A percentile compares a stretch with the other conserved stretches of the same genome.
Evolutionary conservation across 192 early-diverging fungal genomes (phyloP).

Genomic region (Podila epicladia): DNA sequence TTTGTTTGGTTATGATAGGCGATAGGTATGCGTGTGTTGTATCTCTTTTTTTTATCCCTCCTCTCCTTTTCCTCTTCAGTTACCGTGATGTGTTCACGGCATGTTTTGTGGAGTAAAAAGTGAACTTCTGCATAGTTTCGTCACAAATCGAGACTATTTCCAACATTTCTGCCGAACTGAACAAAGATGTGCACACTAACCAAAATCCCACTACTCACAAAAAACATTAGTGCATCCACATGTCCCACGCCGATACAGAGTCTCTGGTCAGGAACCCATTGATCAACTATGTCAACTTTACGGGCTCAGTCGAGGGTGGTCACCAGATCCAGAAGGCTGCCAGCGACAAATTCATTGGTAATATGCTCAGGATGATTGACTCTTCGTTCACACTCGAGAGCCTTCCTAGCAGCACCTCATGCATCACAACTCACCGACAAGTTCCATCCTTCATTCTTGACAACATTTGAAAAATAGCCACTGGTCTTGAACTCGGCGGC

Average conservation of each 20-base stretch:
- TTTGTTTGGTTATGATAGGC: too few species aligned
- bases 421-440: neutral
- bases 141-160: neutral
- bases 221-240: constrained; percentile 53
- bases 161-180: constrained; percentile 3
- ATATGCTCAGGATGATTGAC: neutral
- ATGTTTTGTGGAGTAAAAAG: too few species aligned
- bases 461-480: constrained; percentile 47
- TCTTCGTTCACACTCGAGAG: too few species aligned
- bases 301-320: constrained; percentile 80
- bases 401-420: too few species aligned
- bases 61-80: too few species aligned
- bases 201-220: constrained; percentile 18
- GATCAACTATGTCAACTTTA: constrained; percentile 79
- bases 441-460: neutral
- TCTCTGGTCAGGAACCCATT: constrained; percentile 65
- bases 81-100: too few species aligned
- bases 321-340: constrained; percentile 67
- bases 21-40: too few species aligned
- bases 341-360: constrained; percentile 70
- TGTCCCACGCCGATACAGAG: constrained; percentile 59
- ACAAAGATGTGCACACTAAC: neutral
- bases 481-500: constrained; percentile 84
- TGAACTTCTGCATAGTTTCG: neutral
- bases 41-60: too few species aligned